A percentile compares a stretch with the other conserved stretches of the same genome.
Conservation (phyloP, 345 rosid species). For the Litchi chinensis region DNA sequence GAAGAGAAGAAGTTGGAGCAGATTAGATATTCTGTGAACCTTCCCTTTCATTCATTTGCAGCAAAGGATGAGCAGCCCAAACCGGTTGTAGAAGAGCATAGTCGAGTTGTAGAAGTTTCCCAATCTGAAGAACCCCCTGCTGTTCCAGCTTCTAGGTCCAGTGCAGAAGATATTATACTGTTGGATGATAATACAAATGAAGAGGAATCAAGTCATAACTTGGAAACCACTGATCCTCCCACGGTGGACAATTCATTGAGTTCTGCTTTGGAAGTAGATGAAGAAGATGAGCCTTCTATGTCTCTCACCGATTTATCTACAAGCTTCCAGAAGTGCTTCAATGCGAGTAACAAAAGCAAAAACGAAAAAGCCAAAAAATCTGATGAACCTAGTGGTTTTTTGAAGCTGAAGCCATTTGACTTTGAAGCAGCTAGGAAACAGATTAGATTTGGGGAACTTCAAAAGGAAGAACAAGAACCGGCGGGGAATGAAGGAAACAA, state of each 20-base stretch:
- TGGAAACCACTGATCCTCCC: constrained; percentile 18
- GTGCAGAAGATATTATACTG: constrained; percentile 42
- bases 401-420: constrained; percentile 63
- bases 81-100: constrained; percentile 27
- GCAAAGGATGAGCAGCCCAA: constrained; percentile 35
- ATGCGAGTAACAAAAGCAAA: constrained; percentile 41
- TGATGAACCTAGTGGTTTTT: constrained; percentile 30
- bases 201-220: constrained; percentile 20
- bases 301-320: constrained; percentile 59
- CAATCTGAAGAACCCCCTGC: constrained; percentile 32
- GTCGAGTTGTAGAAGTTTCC: constrained; percentile 14
- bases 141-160: constrained; percentile 28
- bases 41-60: constrained; percentile 55
- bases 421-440: constrained; percentile 60
- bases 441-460: constrained; percentile 34
- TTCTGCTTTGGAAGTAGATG: constrained; percentile 35
- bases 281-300: constrained; percentile 38
- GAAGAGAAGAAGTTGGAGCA: constrained; percentile 65
- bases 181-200: constrained; percentile 43
- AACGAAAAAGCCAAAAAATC: constrained; percentile 31
- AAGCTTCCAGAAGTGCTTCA: constrained; percentile 58
- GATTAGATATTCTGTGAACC: constrained; percentile 59
- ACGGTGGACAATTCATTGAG: constrained; percentile 17
- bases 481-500: constrained; percentile 18
- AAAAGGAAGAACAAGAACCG: constrained; percentile 9